phyloP scores from a whole-genome alignment of 805 yeast species.

The Dipodascus geniculatus region DNA sequence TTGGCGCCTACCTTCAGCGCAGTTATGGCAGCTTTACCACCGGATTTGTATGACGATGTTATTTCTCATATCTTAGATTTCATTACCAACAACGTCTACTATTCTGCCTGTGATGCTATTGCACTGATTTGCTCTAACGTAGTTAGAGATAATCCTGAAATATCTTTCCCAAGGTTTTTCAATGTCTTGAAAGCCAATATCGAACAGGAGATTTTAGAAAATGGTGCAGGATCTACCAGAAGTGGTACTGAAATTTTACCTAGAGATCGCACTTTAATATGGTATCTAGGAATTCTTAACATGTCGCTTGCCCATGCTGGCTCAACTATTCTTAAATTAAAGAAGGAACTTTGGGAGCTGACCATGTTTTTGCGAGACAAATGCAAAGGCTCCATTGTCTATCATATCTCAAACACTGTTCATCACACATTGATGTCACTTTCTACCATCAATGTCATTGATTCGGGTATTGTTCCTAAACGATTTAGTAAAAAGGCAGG shows the following conservation, averaged over 20 bases:
- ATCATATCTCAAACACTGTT: conserved; percentile 49
- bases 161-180: conserved; percentile 34
- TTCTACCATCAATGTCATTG: conserved; percentile 35
- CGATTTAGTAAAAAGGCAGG: conserved; percentile 9
- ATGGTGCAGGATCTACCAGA: conserved; percentile 71
- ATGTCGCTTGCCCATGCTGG: conserved; percentile 64
- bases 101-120: conserved; percentile 48
- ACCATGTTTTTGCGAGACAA: conserved; percentile 31
- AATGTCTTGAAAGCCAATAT: conserved; percentile 40
- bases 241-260: conserved; percentile 52
- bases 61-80: conserved; percentile 32
- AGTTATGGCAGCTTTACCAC: conserved; percentile 22
- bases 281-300: conserved; percentile 59
- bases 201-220: conserved; percentile 54
- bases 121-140: conserved; percentile 66
- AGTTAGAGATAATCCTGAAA: conserved; percentile 48
- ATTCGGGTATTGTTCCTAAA: conserved; percentile 7
- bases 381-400: conserved; percentile 56
- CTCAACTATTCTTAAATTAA: conserved; percentile 32
- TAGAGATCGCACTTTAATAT: conserved; percentile 64
- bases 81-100: conserved; percentile 45
- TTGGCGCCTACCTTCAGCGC: conserved; percentile 29
- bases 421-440: conserved; percentile 56
- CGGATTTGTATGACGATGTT: conserved; percentile 18
- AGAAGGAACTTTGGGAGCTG: conserved; percentile 36